Evolutionary conservation across 2,329 filamentous ascomycete species (phyloP).

Genomic region (Penicillium hesseltinei): DNA sequence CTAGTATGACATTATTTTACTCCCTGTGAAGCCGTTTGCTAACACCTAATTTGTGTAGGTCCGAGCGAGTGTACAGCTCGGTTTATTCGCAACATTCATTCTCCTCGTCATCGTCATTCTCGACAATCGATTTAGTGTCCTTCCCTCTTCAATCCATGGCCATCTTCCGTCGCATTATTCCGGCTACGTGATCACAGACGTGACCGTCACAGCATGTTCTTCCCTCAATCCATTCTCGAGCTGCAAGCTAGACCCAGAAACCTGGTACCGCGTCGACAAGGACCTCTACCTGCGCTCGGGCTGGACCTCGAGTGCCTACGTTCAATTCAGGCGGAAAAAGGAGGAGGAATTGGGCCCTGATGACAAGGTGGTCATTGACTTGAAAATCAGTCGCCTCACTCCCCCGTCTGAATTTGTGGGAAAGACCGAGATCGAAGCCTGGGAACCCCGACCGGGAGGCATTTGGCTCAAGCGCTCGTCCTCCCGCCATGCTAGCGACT

Average conservation of each 20-base stretch:
- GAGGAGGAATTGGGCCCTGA: constrained; percentile 75
- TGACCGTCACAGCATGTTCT: constrained; percentile 75
- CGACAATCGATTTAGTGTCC: constrained; percentile 82
- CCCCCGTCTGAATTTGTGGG: constrained; percentile 57
- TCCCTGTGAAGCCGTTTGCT: not conserved
- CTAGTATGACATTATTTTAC: constrained; percentile 33
- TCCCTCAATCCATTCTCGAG: constrained; percentile 70
- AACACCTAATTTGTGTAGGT: constrained; percentile 39
- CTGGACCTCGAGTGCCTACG: constrained; percentile 73
- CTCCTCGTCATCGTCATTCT: constrained; percentile 75
- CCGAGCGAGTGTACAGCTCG: constrained; percentile 72
- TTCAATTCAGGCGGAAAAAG: constrained; percentile 78
- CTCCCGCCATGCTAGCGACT: constrained; percentile 72
- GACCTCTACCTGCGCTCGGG: constrained; percentile 76
- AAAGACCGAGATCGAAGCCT: constrained; percentile 60
- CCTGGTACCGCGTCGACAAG: constrained; percentile 85
- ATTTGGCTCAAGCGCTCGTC: constrained; percentile 78
- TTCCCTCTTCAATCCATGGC: constrained; percentile 80
- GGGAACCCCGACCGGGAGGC: constrained; percentile 75
- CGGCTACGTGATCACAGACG: constrained; percentile 80
- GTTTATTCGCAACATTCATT: constrained; percentile 62
- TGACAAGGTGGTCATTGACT: constrained; percentile 77
- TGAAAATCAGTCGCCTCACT: constrained; percentile 70
- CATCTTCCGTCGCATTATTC: constrained; percentile 83
- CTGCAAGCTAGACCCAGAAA: constrained; percentile 68